Base-by-base conservation (phyloP, 2,329 filamentous ascomycete genomes). In the Pyricularia pennisetigena region DNA sequence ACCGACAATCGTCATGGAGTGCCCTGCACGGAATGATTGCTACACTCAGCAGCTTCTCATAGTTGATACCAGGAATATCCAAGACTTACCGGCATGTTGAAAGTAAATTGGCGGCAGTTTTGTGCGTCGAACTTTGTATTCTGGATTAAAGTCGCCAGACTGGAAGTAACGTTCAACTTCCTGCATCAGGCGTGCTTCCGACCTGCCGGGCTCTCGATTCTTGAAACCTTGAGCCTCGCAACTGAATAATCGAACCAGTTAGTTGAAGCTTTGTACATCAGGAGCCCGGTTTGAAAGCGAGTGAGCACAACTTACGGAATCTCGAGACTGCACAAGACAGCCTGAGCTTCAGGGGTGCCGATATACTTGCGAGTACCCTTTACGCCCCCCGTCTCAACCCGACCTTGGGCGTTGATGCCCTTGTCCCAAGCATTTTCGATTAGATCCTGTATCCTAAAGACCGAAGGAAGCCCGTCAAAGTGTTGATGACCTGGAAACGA, bases 321-420 rank as follows among this genome's bases (percentile, higher is more conserved):
- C 4, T 85, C 81, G 8, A 94, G 81, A 71, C 87, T 88, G 49
- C 84, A 79, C 72, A 97, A 90, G 72, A 97, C 84, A 8, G 93
- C 92, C 77, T 94, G 87, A 6, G 91, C 93, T 82, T 98, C 94
- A 9, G 92, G 89, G 1, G 94, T 97, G 20, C 94, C 94, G 72
- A 98, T 98, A 75, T 95, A 98, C 77, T 97, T 98, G 70, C 95
- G 87, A 0, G 94, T 97, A n/a, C 89, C 89, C 71, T 82, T 87
- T 71, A 98, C 91, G 0, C 93, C 93, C 2, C 94, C 94, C 0
- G 94, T 97, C 78, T 98, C 93, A 2, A 86, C 75, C 41, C 92
- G 85, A 3, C 91, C 92, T 63, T 88, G 83, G 3, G 85, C 76
- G 73, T 96, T 95, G 75, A 95, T 92, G 0, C 91, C 93, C 74